Percentiles rank a stretch among this genome's conserved stretches.
These are phyloP conservation scores for Gnomoniopsis smithogilvyi DNA, from an alignment of 2,329 filamentous ascomycete species.

Conservation along the genomic window DNA sequence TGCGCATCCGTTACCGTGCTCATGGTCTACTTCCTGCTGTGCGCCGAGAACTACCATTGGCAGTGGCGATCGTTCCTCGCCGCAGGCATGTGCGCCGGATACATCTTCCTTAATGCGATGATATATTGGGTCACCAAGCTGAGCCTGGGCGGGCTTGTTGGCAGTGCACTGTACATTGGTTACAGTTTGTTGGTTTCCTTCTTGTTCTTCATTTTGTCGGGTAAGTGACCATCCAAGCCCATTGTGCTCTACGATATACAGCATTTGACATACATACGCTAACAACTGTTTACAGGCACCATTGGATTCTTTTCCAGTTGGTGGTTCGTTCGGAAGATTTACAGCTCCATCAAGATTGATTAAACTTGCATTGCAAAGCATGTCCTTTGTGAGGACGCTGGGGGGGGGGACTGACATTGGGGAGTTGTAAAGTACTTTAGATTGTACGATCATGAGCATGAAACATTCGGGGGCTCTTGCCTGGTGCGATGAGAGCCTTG, in stretches of 20 bases:
- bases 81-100: constrained; percentile 83
- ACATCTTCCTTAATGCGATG: constrained; percentile 88
- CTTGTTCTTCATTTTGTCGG: constrained; percentile 89
- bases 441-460: constrained; percentile 13
- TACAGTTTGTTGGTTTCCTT: constrained; percentile 89
- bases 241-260: not conserved
- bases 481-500: not conserved
- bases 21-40: constrained; percentile 94
- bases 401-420: not conserved
- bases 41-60: constrained; percentile 97
- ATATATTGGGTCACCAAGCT: constrained; percentile 89
- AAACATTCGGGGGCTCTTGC: not conserved
- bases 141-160: constrained; percentile 78
- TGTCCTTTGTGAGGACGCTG: not conserved
- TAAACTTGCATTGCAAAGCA: constrained; percentile 37
- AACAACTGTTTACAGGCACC: constrained; percentile 58
- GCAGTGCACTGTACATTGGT: constrained; percentile 86
- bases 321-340: constrained; percentile 92
- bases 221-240: constrained; percentile 70
- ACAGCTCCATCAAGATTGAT: constrained; percentile 97
- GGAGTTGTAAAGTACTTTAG: constrained; percentile 18
- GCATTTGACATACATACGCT: constrained; percentile 22
- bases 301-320: constrained; percentile 96
- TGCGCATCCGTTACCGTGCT: constrained; percentile 88
- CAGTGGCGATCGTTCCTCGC: constrained; percentile 95